Evolutionary conservation across 108 stramenopile species (phyloP).

Genomic region (Pseudonitzschia pungens): DNA sequence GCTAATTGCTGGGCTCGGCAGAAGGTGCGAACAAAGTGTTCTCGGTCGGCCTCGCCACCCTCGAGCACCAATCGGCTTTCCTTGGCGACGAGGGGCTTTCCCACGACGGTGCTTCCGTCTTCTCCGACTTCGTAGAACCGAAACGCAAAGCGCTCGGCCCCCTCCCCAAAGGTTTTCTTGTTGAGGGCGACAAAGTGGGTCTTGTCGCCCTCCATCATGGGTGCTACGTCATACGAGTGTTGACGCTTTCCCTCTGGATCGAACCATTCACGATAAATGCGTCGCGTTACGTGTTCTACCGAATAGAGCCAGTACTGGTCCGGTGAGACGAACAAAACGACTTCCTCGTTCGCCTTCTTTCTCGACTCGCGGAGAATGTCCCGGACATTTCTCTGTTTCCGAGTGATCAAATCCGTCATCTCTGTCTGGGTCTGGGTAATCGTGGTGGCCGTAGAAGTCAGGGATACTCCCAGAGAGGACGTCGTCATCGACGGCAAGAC

Average conservation of each 20-base stretch:
- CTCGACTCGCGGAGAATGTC: slow-evolving; percentile 26
- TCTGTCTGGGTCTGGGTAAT: slow-evolving; percentile 46
- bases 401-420: slow-evolving; percentile 43
- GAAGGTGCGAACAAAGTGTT: slow-evolving; percentile 34
- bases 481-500: slow-evolving; percentile 38
- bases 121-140: slow-evolving; percentile 51
- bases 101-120: slow-evolving; percentile 31
- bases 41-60: not conserved
- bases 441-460: slow-evolving; percentile 39
- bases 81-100: slow-evolving; percentile 54
- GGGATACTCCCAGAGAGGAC: slow-evolving; percentile 31
- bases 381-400: slow-evolving; percentile 36
- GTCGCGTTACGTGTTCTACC: not conserved
- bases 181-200: slow-evolving; percentile 45
- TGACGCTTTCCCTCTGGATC: not conserved
- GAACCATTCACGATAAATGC: not conserved
- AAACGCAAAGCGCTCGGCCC: slow-evolving; percentile 52
- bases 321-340: not conserved
- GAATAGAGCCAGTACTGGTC: slow-evolving; percentile 9
- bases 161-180: slow-evolving; percentile 49
- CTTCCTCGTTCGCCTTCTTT: not conserved
- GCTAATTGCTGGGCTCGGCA: slow-evolving; percentile 50
- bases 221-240: slow-evolving; percentile 8
- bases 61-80: slow-evolving; percentile 52
- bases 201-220: slow-evolving; percentile 9